phyloP scores from a whole-genome alignment of 768 basidiomycete species.

The Amylocystis lapponica region DNA sequence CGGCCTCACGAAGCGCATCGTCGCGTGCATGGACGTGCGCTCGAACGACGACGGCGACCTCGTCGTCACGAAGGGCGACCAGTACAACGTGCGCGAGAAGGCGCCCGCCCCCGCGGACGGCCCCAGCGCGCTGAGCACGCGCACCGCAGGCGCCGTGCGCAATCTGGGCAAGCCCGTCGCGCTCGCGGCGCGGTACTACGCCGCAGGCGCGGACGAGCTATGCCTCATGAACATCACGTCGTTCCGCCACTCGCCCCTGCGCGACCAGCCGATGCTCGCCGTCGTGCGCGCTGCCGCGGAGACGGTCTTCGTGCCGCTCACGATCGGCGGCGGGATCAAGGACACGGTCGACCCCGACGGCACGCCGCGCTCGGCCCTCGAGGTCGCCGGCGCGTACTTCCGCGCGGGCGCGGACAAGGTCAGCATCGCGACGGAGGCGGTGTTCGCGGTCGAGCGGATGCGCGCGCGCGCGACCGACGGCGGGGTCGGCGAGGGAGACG shows the following conservation, averaged over 20 bases:
- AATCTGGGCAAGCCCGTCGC: slow-evolving; percentile 98
- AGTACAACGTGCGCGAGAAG: slow-evolving; percentile 96
- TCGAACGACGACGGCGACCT: slow-evolving; percentile 95
- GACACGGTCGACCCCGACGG: slow-evolving; percentile 95
- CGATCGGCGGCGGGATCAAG: slow-evolving; percentile 97
- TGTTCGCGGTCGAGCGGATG: slow-evolving; percentile 85
- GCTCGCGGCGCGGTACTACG: slow-evolving; percentile 81
- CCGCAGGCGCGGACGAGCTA: slow-evolving; percentile 89
- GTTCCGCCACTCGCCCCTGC: slow-evolving; percentile 92
- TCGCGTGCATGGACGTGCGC: slow-evolving; percentile 97
- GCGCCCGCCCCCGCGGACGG: slow-evolving; percentile 15
- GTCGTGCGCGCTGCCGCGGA: slow-evolving; percentile 89
- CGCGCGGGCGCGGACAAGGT: slow-evolving; percentile 98
- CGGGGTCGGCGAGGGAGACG: slow-evolving; percentile 45
- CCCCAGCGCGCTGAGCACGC: slow-evolving; percentile 26
- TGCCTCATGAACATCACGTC: slow-evolving; percentile 99
- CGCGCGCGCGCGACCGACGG: slow-evolving; percentile 32
- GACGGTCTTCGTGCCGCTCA: slow-evolving; percentile 92
- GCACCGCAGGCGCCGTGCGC: slow-evolving; percentile 72
- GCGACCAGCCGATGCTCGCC: slow-evolving; percentile 97
- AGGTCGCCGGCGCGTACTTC: slow-evolving; percentile 95
- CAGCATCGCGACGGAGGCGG: slow-evolving; percentile 94
- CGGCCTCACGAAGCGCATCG: slow-evolving; percentile 86
- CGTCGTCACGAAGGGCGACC: slow-evolving; percentile 98
- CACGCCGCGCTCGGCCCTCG: slow-evolving; percentile 76